phyloP scores from a whole-genome alignment of 2,329 filamentous ascomycete species.

The Fusarium albidum region DNA sequence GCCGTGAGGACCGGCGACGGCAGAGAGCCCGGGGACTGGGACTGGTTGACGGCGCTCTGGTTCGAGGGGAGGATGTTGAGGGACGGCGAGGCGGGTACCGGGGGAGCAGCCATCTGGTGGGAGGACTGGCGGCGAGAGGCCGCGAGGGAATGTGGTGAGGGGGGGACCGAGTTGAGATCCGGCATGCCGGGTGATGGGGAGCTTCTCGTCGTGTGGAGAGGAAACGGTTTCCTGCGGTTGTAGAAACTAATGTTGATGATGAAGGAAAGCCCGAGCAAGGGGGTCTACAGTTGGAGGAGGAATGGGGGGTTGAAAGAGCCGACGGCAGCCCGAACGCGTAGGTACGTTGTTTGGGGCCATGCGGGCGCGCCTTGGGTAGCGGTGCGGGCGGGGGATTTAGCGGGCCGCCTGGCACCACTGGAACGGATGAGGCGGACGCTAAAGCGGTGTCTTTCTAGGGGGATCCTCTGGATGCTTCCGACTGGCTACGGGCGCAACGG shows the following conservation, averaged over 20 bases:
- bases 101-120: conserved; percentile 53
- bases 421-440: conserved; percentile 32
- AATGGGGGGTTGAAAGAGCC: neutral
- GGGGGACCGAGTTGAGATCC: conserved; percentile 64
- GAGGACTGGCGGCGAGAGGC: conserved; percentile 54
- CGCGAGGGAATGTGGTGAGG: conserved; percentile 56
- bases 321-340: conserved; percentile 9
- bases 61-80: conserved; percentile 67
- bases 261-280: no score
- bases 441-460: conserved; percentile 21
- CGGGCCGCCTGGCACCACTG: conserved; percentile 32
- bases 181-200: conserved; percentile 51
- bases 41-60: conserved; percentile 57
- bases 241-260: no score
- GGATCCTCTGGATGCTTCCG: conserved; percentile 12
- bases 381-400: conserved; percentile 37
- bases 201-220: neutral
- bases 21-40: conserved; percentile 45
- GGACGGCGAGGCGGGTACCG: conserved; percentile 50
- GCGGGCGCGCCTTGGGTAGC: conserved; percentile 18
- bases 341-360: conserved; percentile 19
- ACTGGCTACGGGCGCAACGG: conserved; percentile 16
- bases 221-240: neutral
- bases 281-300: conserved; percentile 3
- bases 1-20: conserved; percentile 42